Evolutionary conservation across 2,329 filamentous ascomycete genomes (phyloP).

Genomic region (Aspergillus niger): DNA sequence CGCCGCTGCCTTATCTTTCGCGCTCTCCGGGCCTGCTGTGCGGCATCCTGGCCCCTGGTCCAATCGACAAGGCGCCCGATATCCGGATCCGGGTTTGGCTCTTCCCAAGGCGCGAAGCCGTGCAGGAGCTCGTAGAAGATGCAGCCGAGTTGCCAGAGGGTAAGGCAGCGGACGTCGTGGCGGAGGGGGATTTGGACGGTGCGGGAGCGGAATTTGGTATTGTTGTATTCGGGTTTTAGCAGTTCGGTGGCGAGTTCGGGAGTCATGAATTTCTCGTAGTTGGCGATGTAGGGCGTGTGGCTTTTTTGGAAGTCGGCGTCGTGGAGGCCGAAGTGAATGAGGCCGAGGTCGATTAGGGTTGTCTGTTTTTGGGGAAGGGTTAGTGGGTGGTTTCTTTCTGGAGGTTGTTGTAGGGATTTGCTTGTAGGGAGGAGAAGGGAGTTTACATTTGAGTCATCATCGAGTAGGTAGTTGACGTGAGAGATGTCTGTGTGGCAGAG

Average conservation of each 20-base stretch:
- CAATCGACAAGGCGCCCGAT: not conserved
- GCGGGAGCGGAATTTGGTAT: too few relatives aligned
- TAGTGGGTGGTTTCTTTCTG: not conserved
- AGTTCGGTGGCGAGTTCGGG: not conserved
- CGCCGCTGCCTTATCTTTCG: not conserved
- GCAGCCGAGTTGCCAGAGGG: constrained; percentile 32
- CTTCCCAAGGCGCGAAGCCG: constrained; percentile 37
- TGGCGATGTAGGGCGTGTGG: not conserved
- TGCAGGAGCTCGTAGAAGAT: constrained; percentile 35
- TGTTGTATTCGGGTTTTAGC: not conserved
- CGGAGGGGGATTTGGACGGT: not conserved
- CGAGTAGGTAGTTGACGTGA: constrained; percentile 33
- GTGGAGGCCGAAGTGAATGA: not conserved
- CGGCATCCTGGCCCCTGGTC: too few relatives aligned
- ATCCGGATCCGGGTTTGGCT: constrained; percentile 13
- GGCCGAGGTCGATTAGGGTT: not conserved
- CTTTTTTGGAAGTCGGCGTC: not conserved
- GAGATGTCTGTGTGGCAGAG: constrained; percentile 33
- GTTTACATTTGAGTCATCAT: constrained; percentile 12
- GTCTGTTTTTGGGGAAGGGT: not conserved
- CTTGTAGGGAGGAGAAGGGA: not conserved
- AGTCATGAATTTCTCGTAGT: not conserved
- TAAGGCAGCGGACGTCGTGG: constrained; percentile 22
- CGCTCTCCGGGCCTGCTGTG: not conserved
- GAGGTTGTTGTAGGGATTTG: not conserved